Evolutionary conservation across 208 protist genomes (phyloP).

Genomic region (Leishmania major): DNA sequence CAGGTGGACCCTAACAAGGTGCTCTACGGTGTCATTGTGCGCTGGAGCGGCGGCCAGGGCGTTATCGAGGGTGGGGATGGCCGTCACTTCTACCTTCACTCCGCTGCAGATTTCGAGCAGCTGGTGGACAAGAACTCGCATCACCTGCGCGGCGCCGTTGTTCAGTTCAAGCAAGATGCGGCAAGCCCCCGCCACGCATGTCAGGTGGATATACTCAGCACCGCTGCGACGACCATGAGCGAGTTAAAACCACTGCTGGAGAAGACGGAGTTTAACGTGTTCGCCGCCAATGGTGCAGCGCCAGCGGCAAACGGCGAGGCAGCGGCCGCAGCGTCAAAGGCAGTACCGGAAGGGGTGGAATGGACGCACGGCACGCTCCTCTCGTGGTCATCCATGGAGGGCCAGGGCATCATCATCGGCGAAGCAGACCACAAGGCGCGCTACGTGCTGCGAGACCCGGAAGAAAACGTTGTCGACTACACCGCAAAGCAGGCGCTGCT

Average conservation of each 20-base stretch:
- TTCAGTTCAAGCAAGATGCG: slow-evolving; percentile 62
- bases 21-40: slow-evolving; percentile 85
- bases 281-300: not conserved
- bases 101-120: slow-evolving; percentile 76
- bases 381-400: slow-evolving; percentile 73
- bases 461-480: slow-evolving; percentile 76
- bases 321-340: not conserved
- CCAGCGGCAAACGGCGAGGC: not conserved
- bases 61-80: slow-evolving; percentile 73
- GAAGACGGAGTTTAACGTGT: not conserved
- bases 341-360: slow-evolving; percentile 37
- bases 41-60: slow-evolving; percentile 90
- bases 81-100: slow-evolving; percentile 73
- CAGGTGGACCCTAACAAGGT: slow-evolving; percentile 35
- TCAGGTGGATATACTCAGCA: slow-evolving; percentile 73
- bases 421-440: slow-evolving; percentile 43
- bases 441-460: slow-evolving; percentile 83
- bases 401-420: slow-evolving; percentile 84
- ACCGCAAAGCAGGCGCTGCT: slow-evolving; percentile 40
- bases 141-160: slow-evolving; percentile 80
- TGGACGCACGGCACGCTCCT: slow-evolving; percentile 74
- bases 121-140: slow-evolving; percentile 64
- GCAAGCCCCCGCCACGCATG: slow-evolving; percentile 53
- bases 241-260: slow-evolving; percentile 61
- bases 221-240: slow-evolving; percentile 37